Base-by-base conservation (phyloP, 2,329 filamentous ascomycete genomes). In the Chaetomiaceae sp. region DNA sequence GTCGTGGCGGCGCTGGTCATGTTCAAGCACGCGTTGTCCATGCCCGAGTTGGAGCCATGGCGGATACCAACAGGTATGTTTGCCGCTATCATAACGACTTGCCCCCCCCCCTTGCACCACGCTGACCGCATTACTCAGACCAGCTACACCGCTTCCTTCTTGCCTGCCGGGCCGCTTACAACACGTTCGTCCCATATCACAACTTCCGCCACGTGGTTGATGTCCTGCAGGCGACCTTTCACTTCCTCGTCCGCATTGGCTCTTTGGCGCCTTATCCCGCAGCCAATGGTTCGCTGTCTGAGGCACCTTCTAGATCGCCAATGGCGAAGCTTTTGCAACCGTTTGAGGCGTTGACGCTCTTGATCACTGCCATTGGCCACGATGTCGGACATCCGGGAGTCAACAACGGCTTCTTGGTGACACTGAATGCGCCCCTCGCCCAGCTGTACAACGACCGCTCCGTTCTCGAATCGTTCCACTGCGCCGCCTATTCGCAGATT, bases 161-260 rank as follows among this genome's bases (percentile, higher is more conserved):
- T 58, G 90, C 91, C 48, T 94, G 90, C 65, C 86, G 92, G 57
- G 85, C 87, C 43, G 89, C 94, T n/a, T 99, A 99, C 73, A 97
- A 97, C 69, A 87, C 83, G 54, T 96, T 96, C 68, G 90, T 96
- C 32, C 88, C 92, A 20, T 99, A 97, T 66, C 94, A 99, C 75
- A 99, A 99, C 71, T 99, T 97, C 69, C 87, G 92, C 50, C 94
- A 99, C 70, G 94, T 96, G 20, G 86, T 96, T 57, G 94, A 99
- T 70, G 94, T 99, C 25, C 77, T 97, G 48, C 92, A 97, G 69
- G 95, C 92, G 1, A 84, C 90, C 3, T 97, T 96, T 68, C 85
- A 87, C 72, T 96, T 96, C 66, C 80, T 97, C 5, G 77, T 96
- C 51, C 82, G 83, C 58, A 85, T 96, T 47, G 88, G 89, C 52